Evolutionary conservation across 352 stramenopile genomes (phyloP).

Genomic region (Globisporangium takayamanum): DNA sequence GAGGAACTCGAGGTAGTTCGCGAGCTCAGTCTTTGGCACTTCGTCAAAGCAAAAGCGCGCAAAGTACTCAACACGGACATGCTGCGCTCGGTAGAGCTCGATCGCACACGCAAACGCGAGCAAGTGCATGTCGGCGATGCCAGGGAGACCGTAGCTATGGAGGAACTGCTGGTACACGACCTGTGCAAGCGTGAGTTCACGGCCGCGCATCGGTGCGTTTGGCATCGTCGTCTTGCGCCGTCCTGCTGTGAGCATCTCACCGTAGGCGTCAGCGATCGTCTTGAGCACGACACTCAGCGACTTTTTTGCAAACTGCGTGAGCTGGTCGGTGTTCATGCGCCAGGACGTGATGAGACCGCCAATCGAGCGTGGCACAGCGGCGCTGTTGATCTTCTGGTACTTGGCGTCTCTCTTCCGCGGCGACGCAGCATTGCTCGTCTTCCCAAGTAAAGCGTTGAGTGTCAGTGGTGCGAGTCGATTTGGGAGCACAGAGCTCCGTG

Average conservation of each 20-base stretch:
- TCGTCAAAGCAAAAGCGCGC: constrained; percentile 75
- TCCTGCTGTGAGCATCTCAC: constrained; percentile 57
- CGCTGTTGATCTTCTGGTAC: constrained; percentile 72
- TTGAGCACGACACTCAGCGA: constrained; percentile 53
- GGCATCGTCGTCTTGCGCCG: constrained; percentile 28
- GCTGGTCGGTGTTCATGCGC: constrained; percentile 78
- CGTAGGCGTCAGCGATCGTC: constrained; percentile 67
- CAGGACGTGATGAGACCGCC: constrained; percentile 70
- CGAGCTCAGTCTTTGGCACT: constrained; percentile 36
- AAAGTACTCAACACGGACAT: constrained; percentile 73
- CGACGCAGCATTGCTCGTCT: constrained; percentile 7
- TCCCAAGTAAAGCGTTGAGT: constrained; percentile 41
- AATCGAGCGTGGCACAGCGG: constrained; percentile 52
- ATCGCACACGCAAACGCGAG: constrained; percentile 66
- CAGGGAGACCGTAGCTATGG: constrained; percentile 68
- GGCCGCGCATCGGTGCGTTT: constrained; percentile 13
- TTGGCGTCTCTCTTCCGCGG: constrained; percentile 45
- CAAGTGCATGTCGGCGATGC: constrained; percentile 77
- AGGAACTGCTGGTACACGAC: constrained; percentile 82
- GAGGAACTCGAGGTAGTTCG: constrained; percentile 67
- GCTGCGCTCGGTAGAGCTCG: constrained; percentile 54
- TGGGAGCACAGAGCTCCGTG: constrained; percentile 9
- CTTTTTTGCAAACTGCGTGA: constrained; percentile 75
- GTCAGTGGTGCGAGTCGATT: constrained; percentile 35
- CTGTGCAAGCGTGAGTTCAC: constrained; percentile 48